Percentiles rank a stretch among this genome's conserved stretches.
Evolutionary conservation across 352 stramenopile genomes (phyloP).

Genomic region (Elongisporangium prolatum): DNA sequence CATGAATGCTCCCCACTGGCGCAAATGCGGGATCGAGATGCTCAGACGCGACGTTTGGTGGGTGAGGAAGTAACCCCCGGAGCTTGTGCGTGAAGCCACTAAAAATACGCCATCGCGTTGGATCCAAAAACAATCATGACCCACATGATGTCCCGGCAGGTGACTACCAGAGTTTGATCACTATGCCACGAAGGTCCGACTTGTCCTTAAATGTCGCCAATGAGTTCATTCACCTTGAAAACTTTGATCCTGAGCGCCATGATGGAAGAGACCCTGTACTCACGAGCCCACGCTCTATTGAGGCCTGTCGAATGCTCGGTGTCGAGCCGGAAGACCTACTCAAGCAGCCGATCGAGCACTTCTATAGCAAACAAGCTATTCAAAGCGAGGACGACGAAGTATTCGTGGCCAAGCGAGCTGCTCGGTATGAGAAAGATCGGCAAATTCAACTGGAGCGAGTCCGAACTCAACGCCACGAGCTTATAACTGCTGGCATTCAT

Average conservation of each 20-base stretch:
- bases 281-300: conserved; percentile 63
- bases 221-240: conserved; percentile 40
- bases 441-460: conserved; percentile 45
- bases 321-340: conserved; percentile 65
- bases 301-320: conserved; percentile 71
- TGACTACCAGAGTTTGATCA: not conserved
- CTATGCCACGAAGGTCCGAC: not conserved
- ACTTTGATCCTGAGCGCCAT: conserved; percentile 40
- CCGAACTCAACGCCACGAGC: conserved; percentile 40
- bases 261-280: conserved; percentile 32
- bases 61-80: not conserved
- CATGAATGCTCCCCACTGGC: not conserved
- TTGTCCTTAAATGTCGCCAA: not conserved
- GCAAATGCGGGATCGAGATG: not conserved
- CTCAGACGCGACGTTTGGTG: not conserved
- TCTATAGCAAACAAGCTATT: conserved; percentile 23
- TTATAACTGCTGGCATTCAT: conserved; percentile 47
- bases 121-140: not conserved
- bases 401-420: conserved; percentile 49
- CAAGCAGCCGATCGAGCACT: conserved; percentile 48
- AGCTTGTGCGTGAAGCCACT: not conserved
- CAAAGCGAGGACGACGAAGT: conserved; percentile 18
- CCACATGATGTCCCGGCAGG: not conserved
- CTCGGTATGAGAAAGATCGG: conserved; percentile 54
- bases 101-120: not conserved